Base-by-base conservation (phyloP, 805 yeast genomes). In the Zygosaccharomyces kombuchaensis region DNA sequence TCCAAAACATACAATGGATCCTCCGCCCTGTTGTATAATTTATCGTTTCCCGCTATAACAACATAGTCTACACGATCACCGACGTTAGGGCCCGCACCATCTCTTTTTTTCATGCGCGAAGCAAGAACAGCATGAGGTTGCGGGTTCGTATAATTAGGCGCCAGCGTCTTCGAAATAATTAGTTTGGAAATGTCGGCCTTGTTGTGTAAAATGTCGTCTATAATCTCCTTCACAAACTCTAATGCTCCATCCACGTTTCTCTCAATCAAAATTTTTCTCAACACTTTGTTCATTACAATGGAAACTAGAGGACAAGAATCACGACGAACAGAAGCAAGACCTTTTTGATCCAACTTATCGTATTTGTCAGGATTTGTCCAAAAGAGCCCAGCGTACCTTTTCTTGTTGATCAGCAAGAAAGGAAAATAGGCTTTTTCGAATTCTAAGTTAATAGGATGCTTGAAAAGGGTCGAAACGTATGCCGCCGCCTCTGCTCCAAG, bases 51-150 rank as follows among this genome's bases (percentile, higher is more conserved):
- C 4, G 87, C 83, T 55, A 87, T 84, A 48, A 93, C 90, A 29
- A 93, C 99, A 62, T 91, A 93, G 5, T 98, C 98, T 26, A 93
- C 98, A 69, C 99, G 86, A 63, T 93, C 99, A 47, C 99, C 99
- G 39, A 93, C 76, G 9, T 88, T 81, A 3, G 99, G 99, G 1
- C 99, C 99, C 6, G 95, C 84, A 19, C 99, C 99, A 62, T 93
- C 99, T 72, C 99, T 83, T 63, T 89, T 88, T 44, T 82, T 77
- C 97, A 93, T 93, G 57, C 97, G 76, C 58, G 90, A 96, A 0
- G 99, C 96, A 36, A 93, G 75, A 55, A 91, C 97, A 22, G 90
- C 95, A 66, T 93, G 99, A 0, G 99, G 97, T 65, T 93, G 99
- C 52, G 93, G 95, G 22, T 90, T 95, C 3, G 96, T 85, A 65